These are phyloP conservation scores for Chenopodium berlandieri DNA, from an alignment of 148 eudicot genomes.

Conservation along the genomic window DNA sequence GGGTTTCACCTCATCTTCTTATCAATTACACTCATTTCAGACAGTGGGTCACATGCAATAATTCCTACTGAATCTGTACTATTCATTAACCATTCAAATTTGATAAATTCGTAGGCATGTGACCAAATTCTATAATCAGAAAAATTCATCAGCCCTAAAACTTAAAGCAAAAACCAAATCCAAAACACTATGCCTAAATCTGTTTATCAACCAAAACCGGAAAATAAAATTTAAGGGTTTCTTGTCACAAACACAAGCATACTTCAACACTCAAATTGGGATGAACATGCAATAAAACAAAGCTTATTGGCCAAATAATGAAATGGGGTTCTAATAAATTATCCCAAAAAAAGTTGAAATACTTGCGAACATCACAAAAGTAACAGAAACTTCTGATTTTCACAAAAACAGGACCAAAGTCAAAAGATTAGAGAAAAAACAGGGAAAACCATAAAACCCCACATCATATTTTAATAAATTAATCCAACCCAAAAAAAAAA, in stretches of 20 bases:
- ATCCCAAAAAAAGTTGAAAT: neutral
- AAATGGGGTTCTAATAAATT: neutral
- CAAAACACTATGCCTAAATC: neutral
- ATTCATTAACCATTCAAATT: neutral
- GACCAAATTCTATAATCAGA: conserved; percentile 7
- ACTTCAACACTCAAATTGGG: conserved; percentile 5
- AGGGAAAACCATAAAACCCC: conserved; percentile 5
- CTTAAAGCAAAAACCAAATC: neutral
- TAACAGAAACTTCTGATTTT: neutral
- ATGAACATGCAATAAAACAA: neutral
- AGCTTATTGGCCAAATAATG: neutral
- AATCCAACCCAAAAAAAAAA: neutral
- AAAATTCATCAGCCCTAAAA: neutral
- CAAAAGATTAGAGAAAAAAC: conserved; percentile 15
- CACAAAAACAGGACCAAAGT: conserved; percentile 3
- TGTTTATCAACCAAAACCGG: neutral
- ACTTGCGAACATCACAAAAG: neutral
- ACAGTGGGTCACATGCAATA: conserved; percentile 17
- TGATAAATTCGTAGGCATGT: neutral
- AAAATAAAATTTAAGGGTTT: conserved; percentile 8
- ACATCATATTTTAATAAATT: neutral
- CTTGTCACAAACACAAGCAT: neutral
- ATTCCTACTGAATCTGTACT: conserved; percentile 1
- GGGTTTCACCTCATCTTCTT: neutral
- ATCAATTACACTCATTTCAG: neutral